Evolutionary conservation across 2,329 filamentous ascomycete genomes (phyloP), one percentile per base, ranked within the genome.

Genomic region (Elsinoe necatrix): DNA sequence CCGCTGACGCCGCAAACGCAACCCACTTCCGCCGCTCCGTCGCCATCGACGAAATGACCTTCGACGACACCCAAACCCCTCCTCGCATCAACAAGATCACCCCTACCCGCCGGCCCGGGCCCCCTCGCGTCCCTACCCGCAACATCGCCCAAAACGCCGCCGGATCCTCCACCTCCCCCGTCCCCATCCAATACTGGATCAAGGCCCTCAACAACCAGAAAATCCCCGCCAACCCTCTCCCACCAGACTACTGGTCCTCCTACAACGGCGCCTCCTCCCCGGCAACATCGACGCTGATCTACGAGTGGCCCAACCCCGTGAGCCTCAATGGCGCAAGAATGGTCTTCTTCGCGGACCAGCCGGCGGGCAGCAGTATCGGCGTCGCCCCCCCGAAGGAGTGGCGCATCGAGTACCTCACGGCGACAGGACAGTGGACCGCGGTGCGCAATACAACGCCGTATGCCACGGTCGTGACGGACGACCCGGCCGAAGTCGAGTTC

Each of bases 1-100:
- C 50, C 27, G 25, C 48, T 23, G 56, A 51, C 34, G 41, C 51
- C 4, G 37, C 29, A 6, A 52, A 52, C 31, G 56, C 48, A 8
- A 57, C 48, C 14, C 48, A 52, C 16, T 57, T 54, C 48, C 43
- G 41, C 8, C 56, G 51, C 34, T 55, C 56, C 43, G 50, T 55
- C 16, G 56, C 56, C 12, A 47, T 55, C 21, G 56, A 55, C 48
- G 48, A 52, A 23, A 35, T 52, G 31, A 52, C 48, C 29, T 52
- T 52, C 48, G 48, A 52, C 48, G 48, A 52, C 48, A 39, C 16
- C 31, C 48, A 52, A 18, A 12, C 48, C 8, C 48, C 48, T 8
- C 48, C 48, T 2, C 48, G 48, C 29, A 52, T 52, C 48, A 52
- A 52, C 48, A 52, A 52, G 18, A 52, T 52, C 48, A 39, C 34